Evolutionary conservation across 352 stramenopile species (phyloP), one percentile per base, ranked within the genome.

Genomic region (Phytopythium ostracodes): DNA sequence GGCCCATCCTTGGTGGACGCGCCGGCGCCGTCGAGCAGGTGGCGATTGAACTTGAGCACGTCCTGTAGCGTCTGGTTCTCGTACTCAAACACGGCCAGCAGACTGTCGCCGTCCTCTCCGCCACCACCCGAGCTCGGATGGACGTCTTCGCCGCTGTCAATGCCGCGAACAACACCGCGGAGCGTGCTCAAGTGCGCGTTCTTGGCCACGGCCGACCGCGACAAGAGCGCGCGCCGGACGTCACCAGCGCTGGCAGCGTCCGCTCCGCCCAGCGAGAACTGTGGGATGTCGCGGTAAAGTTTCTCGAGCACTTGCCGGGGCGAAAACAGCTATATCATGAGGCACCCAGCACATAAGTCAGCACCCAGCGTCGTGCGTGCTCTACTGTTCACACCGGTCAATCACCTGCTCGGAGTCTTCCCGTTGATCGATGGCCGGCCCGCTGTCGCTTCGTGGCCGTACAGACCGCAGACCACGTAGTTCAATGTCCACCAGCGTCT

Each of bases 1-100:
- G 68, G 47, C 4, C 67, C 64, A 14, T 72, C 53, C 20, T 25
- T 40, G 3, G 15, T 35, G 22, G 3, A 11, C 27, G 51, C 43
- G 20, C 14, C 22, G 36, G 3, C 70, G 11, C 74, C 71, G 38
- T 88, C 66, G 14, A 92, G 61, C 33, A 89, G 59, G 18, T 74
- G 70, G 11, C 65, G 75, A 64, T 92, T 92, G 59, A 89, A 90
- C 60, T 85, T 87, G 50, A 91, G 71, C 38, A 92, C 73, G 36
- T 89, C 80, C 20, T 81, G 78, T 8, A 92, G 59, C n/a, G 81
- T 83, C 51, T 88, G 73, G 4, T 70, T 51, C 47, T 88, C 70
- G 61, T 92, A 91, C 31, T 90, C 83, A 42, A 89, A 84, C 18
- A 94, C 70, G 2, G 72, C 77, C 35, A 90, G 68, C 54, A 65